Conservation (phyloP, 2,329 filamentous ascomycete genomes). For the Geosmithia putterillii region DNA sequence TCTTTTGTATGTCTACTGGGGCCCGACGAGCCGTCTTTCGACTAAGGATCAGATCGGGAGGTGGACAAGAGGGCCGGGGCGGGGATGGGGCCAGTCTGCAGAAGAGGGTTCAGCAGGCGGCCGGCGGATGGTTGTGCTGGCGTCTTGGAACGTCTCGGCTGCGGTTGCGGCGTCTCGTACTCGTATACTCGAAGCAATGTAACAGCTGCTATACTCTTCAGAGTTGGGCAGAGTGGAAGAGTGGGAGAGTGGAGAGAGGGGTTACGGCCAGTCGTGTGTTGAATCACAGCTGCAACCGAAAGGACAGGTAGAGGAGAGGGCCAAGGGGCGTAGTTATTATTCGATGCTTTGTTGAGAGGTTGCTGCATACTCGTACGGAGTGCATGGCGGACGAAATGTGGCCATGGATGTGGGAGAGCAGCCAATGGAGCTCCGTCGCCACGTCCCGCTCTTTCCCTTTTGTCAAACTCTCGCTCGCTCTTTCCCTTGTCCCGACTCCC, state of each 20-base stretch:
- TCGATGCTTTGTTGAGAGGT: not conserved
- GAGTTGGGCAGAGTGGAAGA: not conserved
- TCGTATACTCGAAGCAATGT: not conserved
- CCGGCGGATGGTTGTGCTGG: not conserved
- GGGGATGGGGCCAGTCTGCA: not conserved
- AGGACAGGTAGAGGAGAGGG: too few relatives aligned
- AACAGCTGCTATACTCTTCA: too few relatives aligned
- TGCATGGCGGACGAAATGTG: too few relatives aligned
- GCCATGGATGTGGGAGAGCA: too few relatives aligned
- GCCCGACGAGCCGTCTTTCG: not conserved
- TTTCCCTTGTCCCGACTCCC: too few relatives aligned
- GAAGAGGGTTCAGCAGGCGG: not conserved
- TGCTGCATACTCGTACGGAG: too few relatives aligned
- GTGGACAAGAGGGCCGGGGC: not conserved
- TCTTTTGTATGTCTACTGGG: not conserved
- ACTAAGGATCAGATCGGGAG: not conserved
- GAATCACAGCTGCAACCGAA: constrained; percentile 1
- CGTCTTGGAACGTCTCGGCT: not conserved
- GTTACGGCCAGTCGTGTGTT: constrained; percentile 1
- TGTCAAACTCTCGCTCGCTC: not conserved
- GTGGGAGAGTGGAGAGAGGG: not conserved
- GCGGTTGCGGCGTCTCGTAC: not conserved
- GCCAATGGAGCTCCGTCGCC: not conserved
- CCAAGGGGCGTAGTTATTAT: not conserved
- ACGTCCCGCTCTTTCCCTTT: not conserved